Conservation (phyloP, 345 rosid species). For the Litchi chinensis region DNA sequence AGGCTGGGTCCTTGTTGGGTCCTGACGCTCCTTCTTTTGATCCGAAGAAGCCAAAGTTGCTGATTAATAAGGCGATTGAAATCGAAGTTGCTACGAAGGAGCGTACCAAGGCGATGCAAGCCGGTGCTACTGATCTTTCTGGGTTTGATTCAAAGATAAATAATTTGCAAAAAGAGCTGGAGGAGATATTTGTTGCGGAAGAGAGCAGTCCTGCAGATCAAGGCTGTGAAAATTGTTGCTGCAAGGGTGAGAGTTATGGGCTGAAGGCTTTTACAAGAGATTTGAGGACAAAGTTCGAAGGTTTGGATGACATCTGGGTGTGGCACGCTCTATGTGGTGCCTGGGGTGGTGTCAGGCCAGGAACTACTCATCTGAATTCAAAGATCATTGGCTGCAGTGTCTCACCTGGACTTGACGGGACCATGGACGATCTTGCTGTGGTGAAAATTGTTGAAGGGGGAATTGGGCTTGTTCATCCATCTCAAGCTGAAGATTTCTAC, state of each 20-base stretch:
- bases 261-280: slow-evolving; percentile 66
- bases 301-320: slow-evolving; percentile 72
- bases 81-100: slow-evolving; percentile 61
- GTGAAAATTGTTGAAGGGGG: slow-evolving; percentile 71
- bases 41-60: slow-evolving; percentile 63
- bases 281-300: slow-evolving; percentile 60
- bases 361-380: slow-evolving; percentile 47
- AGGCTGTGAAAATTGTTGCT: slow-evolving; percentile 25
- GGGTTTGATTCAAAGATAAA: slow-evolving; percentile 41
- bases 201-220: slow-evolving; percentile 6
- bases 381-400: slow-evolving; percentile 44
- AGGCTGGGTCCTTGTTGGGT: slow-evolving; percentile 50
- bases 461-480: slow-evolving; percentile 75
- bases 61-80: slow-evolving; percentile 77
- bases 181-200: slow-evolving; percentile 43
- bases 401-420: slow-evolving; percentile 61
- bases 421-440: slow-evolving; percentile 84
- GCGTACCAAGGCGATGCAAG: slow-evolving; percentile 40
- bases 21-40: slow-evolving; percentile 52
- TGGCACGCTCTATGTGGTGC: slow-evolving; percentile 94
- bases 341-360: slow-evolving; percentile 89
- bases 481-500: slow-evolving; percentile 62
- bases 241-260: slow-evolving; percentile 39
- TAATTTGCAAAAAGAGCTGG: slow-evolving; percentile 49
- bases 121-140: slow-evolving; percentile 39